Evolutionary conservation across 208 protist genomes (phyloP).

Genomic region (Trypanosoma theileri): DNA sequence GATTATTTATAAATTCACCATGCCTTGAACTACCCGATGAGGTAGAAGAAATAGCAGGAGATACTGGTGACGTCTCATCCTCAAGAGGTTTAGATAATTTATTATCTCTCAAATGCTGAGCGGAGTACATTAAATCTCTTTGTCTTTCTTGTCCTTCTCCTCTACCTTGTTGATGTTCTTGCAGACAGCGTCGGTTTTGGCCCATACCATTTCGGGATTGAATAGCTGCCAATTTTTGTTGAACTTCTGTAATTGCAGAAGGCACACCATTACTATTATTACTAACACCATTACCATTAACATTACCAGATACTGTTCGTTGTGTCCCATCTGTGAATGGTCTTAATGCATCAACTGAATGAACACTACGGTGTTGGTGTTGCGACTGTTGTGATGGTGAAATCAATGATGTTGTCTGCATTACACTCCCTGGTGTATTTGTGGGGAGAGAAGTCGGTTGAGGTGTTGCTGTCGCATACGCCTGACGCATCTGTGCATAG

Average conservation of each 20-base stretch:
- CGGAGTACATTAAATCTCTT: neutral
- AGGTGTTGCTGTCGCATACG: neutral
- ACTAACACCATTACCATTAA: neutral
- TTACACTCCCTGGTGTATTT: neutral
- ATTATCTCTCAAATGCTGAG: too few relatives aligned
- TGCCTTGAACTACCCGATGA: slow-evolving; percentile 15
- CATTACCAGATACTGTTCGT: neutral
- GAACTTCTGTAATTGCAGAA: slow-evolving; percentile 7
- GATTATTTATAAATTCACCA: neutral
- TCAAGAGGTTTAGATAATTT: too few relatives aligned
- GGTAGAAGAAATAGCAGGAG: slow-evolving; percentile 13
- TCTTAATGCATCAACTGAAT: neutral
- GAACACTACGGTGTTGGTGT: neutral
- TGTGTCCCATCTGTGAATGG: neutral
- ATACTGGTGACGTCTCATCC: neutral
- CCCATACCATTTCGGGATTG: neutral
- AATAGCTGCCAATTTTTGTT: slow-evolving; percentile 10
- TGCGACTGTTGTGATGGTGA: neutral
- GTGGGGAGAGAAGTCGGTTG: neutral
- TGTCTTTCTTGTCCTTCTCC: neutral
- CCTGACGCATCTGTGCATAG: slow-evolving; percentile 9
- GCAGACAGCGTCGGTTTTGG: neutral
- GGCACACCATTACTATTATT: neutral
- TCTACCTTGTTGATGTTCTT: neutral
- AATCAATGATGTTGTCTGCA: neutral